Evolutionary conservation across 352 stramenopile species (phyloP), one percentile per base, ranked within the genome.

Genomic region (Pythium dissimile): DNA sequence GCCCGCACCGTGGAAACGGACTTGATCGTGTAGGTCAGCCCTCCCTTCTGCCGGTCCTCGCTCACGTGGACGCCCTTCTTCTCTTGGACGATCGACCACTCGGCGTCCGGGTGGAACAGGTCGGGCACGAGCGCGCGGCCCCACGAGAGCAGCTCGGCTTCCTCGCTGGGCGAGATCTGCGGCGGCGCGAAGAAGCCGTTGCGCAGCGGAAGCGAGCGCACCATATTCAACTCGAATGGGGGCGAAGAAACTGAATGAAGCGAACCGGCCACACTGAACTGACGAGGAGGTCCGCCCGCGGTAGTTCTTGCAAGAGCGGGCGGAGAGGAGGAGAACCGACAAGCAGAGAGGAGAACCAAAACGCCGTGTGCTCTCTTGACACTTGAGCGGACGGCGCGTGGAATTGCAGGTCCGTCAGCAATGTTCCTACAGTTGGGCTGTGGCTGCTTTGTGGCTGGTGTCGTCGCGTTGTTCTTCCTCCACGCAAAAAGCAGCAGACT

Each of bases 1-100:
- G 80, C 75, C 38, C 69, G 67, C 5, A 93, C 71, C 0, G 77
- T 78, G 13, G 77, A 66, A 9, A 87, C 66, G 18, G 75, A 74
- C 30, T 75, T 77, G 44, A 93, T 76, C n/a, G 73, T 86, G 73
- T 93, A 93, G 28, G 75, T 89, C 10, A 93, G 72, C 6, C 83
- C 83, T 18, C 83, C 83, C 45, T 91, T 93, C 57, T 93, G 83
- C 1, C 83, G 80, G 69, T 93, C 83, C 54, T 93, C 78, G 42
- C 66, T 76, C 15, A 93, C 62, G 45, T 83, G 70, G 34, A 93
- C 68, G 41, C 80, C 80, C 35, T 80, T 80, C 59, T 86, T 86
- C 43, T 93, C 83, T 26, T 85, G 69, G 30, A 89, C 54, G 38
- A 84, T 67, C n/a, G 78, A 85, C 83, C 83, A 93, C 59, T 90